phyloP scores from a whole-genome alignment of 2,329 filamentous ascomycete species.

The Emergomyces orientalis region DNA sequence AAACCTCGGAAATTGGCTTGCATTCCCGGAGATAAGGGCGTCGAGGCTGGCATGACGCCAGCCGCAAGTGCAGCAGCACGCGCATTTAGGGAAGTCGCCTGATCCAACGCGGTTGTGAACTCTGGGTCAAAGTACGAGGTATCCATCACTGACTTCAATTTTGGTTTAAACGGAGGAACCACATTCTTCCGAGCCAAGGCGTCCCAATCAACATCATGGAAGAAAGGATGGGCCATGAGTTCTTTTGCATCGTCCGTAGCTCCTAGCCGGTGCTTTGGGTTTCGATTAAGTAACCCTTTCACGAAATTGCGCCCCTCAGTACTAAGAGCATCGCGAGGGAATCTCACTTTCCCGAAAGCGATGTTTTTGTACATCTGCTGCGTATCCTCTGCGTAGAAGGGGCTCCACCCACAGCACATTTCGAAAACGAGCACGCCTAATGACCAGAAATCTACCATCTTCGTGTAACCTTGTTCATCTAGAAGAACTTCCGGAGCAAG shows the following conservation, averaged over 20 bases:
- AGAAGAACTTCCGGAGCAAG: conserved; percentile 89
- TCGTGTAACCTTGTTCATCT: conserved; percentile 95
- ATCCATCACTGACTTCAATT: conserved; percentile 89
- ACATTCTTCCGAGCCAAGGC: conserved; percentile 82
- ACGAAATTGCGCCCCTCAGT: conserved; percentile 96
- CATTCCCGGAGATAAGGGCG: conserved; percentile 85
- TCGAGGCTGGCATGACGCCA: conserved; percentile 73
- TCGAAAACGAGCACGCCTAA: conserved; percentile 95
- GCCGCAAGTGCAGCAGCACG: conserved; percentile 77
- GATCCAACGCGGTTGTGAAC: conserved; percentile 89
- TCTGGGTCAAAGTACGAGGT: conserved; percentile 98
- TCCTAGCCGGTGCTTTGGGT: conserved; percentile 88
- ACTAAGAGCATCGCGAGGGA: conserved; percentile 87
- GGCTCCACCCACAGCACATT: conserved; percentile 99
- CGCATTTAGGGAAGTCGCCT: conserved; percentile 79
- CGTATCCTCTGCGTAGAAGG: conserved; percentile 97
- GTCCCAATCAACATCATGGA: conserved; percentile 87
- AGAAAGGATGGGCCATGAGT: conserved; percentile 89
- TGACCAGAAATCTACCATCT: conserved; percentile 99
- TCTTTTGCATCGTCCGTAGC: conserved; percentile 87
- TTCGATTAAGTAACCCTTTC: conserved; percentile 92
- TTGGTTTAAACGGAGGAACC: conserved; percentile 94
- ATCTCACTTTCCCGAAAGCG: conserved; percentile 94
- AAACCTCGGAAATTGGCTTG: conserved; percentile 98
- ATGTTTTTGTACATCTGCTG: conserved; percentile 99